Percentiles rank a stretch among this genome's conserved stretches.
Evolutionary conservation across 148 eudicot species (phyloP).

Genomic region (Cornus kousa): DNA sequence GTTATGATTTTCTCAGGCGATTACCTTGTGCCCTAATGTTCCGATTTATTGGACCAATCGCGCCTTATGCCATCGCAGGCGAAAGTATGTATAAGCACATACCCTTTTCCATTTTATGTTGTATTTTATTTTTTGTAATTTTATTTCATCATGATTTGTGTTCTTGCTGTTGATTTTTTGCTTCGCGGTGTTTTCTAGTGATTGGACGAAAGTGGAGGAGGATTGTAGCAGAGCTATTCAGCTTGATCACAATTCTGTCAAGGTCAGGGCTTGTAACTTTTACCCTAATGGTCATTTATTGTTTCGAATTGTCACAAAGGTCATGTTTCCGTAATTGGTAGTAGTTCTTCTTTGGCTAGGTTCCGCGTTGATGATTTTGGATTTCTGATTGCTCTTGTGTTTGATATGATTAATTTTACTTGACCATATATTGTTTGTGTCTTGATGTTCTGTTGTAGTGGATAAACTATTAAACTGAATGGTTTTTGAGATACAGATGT

Average conservation of each 20-base stretch:
- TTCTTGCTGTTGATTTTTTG: neutral
- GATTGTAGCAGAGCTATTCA: conserved; percentile 77
- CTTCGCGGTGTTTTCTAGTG: conserved; percentile 31
- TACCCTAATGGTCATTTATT: neutral
- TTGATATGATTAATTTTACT: neutral
- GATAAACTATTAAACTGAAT: neutral
- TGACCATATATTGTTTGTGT: neutral
- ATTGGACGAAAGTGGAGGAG: conserved; percentile 81
- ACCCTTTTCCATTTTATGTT: neutral
- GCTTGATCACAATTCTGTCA: conserved; percentile 70
- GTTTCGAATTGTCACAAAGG: neutral
- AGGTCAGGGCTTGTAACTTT: conserved; percentile 40
- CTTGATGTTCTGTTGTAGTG: neutral
- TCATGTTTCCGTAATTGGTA: neutral
- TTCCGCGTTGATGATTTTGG: neutral
- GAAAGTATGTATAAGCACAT: conserved; percentile 46
- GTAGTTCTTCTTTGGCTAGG: neutral
- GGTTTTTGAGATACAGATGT: neutral
- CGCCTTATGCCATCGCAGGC: conserved; percentile 71
- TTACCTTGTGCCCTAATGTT: conserved; percentile 79
- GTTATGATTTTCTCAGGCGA: conserved; percentile 43
- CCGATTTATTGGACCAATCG: conserved; percentile 88
- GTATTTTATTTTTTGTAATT: neutral
- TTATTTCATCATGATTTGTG: neutral
- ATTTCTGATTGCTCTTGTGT: no score